These are phyloP conservation scores for Rhizopogon sp. DNA, from an alignment of 768 basidiomycete genomes.

Conservation along the genomic window DNA sequence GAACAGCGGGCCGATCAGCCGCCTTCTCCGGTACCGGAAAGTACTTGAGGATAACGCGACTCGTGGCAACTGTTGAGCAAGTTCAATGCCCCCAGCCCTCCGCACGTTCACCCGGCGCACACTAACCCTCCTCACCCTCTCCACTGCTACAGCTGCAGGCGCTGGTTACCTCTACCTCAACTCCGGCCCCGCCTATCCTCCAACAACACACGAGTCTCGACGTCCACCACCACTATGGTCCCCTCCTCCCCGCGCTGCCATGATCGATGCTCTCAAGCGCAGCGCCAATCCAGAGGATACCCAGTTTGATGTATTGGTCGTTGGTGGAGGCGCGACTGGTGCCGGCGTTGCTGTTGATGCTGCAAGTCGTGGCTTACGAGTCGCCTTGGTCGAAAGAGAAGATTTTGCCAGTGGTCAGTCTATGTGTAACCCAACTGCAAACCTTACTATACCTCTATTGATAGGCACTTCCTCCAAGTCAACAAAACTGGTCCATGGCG, in stretches of 20 bases:
- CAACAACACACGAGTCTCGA: conserved; percentile 59
- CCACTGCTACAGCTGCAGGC: conserved; percentile 47
- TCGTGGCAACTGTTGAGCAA: too few species aligned
- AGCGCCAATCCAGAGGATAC: conserved; percentile 30
- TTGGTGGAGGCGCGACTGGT: conserved; percentile 95
- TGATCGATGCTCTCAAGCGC: conserved; percentile 48
- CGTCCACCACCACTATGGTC: conserved; percentile 77
- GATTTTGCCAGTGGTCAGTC: conserved; percentile 83
- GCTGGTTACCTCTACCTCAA: conserved; percentile 70
- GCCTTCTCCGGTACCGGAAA: too few species aligned
- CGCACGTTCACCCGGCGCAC: conserved; percentile 51
- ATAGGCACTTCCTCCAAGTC: conserved; percentile 94
- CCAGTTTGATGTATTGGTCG: conserved; percentile 70
- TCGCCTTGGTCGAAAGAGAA: conserved; percentile 88
- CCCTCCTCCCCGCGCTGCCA: conserved; percentile 63
- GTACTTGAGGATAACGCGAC: not conserved
- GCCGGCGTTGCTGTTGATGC: conserved; percentile 97
- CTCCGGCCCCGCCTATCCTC: conserved; percentile 65
- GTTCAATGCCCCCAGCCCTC: conserved; percentile 6
- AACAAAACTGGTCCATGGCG: conserved; percentile 97
- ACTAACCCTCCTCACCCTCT: conserved; percentile 47
- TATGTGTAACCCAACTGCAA: not conserved
- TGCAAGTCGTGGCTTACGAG: conserved; percentile 84
- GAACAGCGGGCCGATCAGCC: not conserved
- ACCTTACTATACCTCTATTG: not conserved